A percentile compares a stretch with the other conserved stretches of the same genome.
phyloP scores from a whole-genome alignment of 345 rosid species.

The Cardamine chenopodiifolia region DNA sequence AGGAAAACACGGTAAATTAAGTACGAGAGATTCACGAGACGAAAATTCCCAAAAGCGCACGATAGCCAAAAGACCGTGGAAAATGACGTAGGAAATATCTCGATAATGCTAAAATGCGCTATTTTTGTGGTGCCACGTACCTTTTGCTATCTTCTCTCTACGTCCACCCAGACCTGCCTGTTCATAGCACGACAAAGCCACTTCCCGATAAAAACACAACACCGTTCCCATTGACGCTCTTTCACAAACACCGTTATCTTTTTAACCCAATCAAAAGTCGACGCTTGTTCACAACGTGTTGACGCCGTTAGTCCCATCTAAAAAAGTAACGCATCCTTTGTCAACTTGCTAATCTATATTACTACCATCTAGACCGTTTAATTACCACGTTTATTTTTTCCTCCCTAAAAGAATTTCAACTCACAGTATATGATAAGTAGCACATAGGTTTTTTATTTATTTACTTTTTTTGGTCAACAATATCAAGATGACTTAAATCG shows the following conservation, averaged over 20 bases:
- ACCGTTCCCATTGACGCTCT: conserved; percentile 55
- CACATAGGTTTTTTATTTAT: neutral
- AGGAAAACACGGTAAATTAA: conserved; percentile 39
- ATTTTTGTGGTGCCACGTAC: conserved; percentile 32
- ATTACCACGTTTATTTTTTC: neutral
- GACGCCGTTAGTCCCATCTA: conserved; percentile 51
- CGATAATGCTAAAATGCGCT: conserved; percentile 39
- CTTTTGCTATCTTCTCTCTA: conserved; percentile 23
- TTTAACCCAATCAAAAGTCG: conserved; percentile 32
- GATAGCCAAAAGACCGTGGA: conserved; percentile 16
- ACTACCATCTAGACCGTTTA: neutral
- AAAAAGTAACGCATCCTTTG: conserved; percentile 49
- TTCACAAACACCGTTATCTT: conserved; percentile 51
- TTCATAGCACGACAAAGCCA: conserved; percentile 74
- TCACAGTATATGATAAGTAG: neutral
- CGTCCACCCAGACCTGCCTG: conserved; percentile 67
- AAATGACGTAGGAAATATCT: neutral
- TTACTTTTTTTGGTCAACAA: neutral
- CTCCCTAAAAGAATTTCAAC: neutral
- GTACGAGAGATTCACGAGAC: conserved; percentile 33
- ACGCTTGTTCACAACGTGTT: conserved; percentile 23
- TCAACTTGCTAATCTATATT: conserved; percentile 32
- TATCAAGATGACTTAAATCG: neutral
- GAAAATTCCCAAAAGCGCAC: conserved; percentile 37
- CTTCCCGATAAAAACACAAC: conserved; percentile 67